Evolutionary conservation across 1,284 basidiomycete genomes (phyloP), one percentile per base, ranked within the genome.

Genomic region (Sparassis latifolia): DNA sequence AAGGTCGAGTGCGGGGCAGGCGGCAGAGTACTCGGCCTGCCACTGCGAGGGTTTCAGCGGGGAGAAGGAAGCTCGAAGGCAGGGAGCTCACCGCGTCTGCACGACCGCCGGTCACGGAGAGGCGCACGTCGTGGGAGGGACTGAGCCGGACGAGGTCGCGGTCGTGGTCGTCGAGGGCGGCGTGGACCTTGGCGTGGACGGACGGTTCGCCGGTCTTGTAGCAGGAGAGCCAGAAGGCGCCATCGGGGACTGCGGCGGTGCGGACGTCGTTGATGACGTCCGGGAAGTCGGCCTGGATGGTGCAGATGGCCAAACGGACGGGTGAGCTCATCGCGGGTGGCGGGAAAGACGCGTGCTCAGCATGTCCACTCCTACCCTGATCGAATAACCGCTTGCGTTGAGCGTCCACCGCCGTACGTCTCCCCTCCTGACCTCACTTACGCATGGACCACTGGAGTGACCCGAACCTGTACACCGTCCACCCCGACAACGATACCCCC

Each of bases 141-240:
- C 58, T 59, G 37, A 10, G 43, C 5, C 60, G 63, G 12, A 84
- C 69, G 4, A 72, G 61, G 60, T 77, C 64, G n/a, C 80, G 68
- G 55, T 82, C 69, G 2, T 57, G 61, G n/a, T 80, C 77, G 54
- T 81, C 76, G 29, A 84, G 69, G 40, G 69, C 63, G 4, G 76
- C 74, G 30, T 67, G 63, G 27, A 83, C 70, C 63, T 79, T 82
- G 6, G 78, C 77, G 56, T 89, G 86, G 1, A 85, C 71, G 2
- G 82, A 81, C 10, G 71, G 67, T 54, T 75, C 70, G 10, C 67
- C 71, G 1, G 62, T 50, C 42, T 76, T 77, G 68, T 89, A 89
- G 64, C 80, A 82, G 0, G 86, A 88, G 2, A 89, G 66, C 86
- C 86, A 90, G 58, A 84, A 76, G 43, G 74, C 74, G 52, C 89